Percentiles rank a stretch among this genome's conserved stretches.
phyloP scores from a whole-genome alignment of 106 monocot species.

The Allium fistulosum region DNA sequence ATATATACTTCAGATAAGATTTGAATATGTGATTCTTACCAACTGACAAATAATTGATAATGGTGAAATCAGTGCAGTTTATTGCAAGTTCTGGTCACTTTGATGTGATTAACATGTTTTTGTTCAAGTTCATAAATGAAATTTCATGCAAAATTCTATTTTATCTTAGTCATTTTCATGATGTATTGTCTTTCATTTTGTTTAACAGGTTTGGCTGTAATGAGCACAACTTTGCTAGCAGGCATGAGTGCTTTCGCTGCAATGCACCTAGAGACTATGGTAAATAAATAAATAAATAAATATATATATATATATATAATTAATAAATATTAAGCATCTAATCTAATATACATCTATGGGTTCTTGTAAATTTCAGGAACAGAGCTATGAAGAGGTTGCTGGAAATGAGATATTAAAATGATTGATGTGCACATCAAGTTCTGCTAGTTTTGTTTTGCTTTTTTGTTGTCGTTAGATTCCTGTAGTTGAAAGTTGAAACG shows the following conservation, averaged over 20 bases:
- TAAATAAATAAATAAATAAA: not conserved
- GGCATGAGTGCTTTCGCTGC: slow-evolving; percentile 77
- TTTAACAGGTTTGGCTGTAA: slow-evolving; percentile 58
- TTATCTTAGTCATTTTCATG: not conserved
- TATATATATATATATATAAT: too few relatives aligned
- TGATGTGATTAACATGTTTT: too few relatives aligned
- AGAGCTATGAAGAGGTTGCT: slow-evolving; percentile 4
- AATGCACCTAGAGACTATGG: slow-evolving; percentile 63
- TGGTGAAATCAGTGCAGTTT: too few relatives aligned
- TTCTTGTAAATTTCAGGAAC: slow-evolving; percentile 11
- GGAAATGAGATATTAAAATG: not conserved
- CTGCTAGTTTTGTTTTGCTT: not conserved
- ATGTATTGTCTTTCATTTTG: not conserved
- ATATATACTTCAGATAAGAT: too few relatives aligned
- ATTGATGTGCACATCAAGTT: not conserved
- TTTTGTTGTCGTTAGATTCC: not conserved
- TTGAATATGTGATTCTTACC: too few relatives aligned
- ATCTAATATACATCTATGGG: too few relatives aligned
- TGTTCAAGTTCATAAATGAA: too few relatives aligned
- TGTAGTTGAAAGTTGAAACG: not conserved
- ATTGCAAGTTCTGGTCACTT: too few relatives aligned
- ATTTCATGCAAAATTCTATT: too few relatives aligned
- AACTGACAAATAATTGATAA: too few relatives aligned
- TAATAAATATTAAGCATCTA: too few relatives aligned
- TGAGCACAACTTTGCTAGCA: slow-evolving; percentile 81